Base-by-base conservation (phyloP, 169 alveolate genomes). In the Plasmodium sp. region DNA sequence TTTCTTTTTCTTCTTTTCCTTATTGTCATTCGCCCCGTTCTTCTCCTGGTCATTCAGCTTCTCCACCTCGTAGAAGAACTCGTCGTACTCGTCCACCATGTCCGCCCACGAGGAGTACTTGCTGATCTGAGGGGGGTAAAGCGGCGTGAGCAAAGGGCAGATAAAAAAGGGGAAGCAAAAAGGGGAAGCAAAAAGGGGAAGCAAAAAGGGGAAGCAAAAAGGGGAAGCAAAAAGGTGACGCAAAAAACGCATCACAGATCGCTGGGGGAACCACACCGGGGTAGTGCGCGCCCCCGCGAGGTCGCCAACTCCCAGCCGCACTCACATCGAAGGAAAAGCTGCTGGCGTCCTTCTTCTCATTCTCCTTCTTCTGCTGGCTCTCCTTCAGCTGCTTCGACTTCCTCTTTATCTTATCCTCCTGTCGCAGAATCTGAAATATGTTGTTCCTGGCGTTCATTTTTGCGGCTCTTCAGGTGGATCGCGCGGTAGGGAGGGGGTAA, bases 101-200 rank as follows among this genome's bases (percentile, higher is more conserved):
- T 84, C 93, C 1, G 84, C 93, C 93, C 93, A 84, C 1, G 93
- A 84, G 12, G 93, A 10, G 75, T 84, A 84, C 45, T 84, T 84
- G 48, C 81, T 84, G n/a, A 84, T 74, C 93, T 84, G 22, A 5
- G 79, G 62, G 62, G 16, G 10, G 27, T 14, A 51, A 51, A 51
- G 18, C 2, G 18, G 14, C 16, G 16, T 14, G 12, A 48, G 18
- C 6, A 48, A 45, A 45, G 27, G 27, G 27, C 27, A 22, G 27
- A 22, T 22, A 22, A 22, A 36, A 36, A 36, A 36, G 41, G 4
- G 5, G 75, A 9, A 18, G 3, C 12, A 62, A 18, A 5, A 5
- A 39, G 45, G 4, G 4, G 41, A 34, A 34, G 41, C 41, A 34
- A 34, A 34, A 34, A 34, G 41, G 3, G 5, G 75, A 9, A 18